Conservation (phyloP, 169 alveolate genomes). For the Plasmodium falciparum region DNA sequence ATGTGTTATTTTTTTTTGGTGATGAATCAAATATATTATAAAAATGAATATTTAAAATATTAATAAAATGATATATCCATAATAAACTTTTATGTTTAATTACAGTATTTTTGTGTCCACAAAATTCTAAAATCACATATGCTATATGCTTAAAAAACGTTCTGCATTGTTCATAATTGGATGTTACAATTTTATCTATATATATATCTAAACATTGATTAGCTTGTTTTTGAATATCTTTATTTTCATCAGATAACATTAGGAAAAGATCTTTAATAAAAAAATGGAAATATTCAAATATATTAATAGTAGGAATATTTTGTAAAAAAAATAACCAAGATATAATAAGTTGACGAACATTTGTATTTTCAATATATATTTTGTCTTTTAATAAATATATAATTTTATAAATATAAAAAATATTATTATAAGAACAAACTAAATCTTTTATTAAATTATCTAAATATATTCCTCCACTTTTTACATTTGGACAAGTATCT, state of each 20-base stretch:
- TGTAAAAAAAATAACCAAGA: conserved; percentile 72
- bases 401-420: conserved; percentile 64
- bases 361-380: conserved; percentile 68
- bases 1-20: conserved; percentile 32
- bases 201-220: conserved; percentile 72
- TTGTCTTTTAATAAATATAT: conserved; percentile 59
- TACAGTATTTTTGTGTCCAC: conserved; percentile 32
- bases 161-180: conserved; percentile 73
- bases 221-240: conserved; percentile 71
- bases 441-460: conserved; percentile 82
- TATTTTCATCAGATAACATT: conserved; percentile 72
- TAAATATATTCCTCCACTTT: conserved; percentile 80
- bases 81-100: conserved; percentile 68
- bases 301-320: conserved; percentile 48
- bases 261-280: conserved; percentile 53
- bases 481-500: conserved; percentile 85
- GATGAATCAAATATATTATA: conserved; percentile 40
- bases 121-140: conserved; percentile 41
- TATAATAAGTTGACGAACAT: conserved; percentile 76
- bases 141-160: conserved; percentile 61
- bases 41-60: conserved; percentile 73
- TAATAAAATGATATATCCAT: conserved; percentile 73
- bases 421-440: conserved; percentile 78
- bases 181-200: conserved; percentile 55
- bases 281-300: conserved; percentile 72